These are phyloP conservation scores for Lentinus brumalis DNA, from an alignment of 768 basidiomycete genomes.

Conservation along the genomic window DNA sequence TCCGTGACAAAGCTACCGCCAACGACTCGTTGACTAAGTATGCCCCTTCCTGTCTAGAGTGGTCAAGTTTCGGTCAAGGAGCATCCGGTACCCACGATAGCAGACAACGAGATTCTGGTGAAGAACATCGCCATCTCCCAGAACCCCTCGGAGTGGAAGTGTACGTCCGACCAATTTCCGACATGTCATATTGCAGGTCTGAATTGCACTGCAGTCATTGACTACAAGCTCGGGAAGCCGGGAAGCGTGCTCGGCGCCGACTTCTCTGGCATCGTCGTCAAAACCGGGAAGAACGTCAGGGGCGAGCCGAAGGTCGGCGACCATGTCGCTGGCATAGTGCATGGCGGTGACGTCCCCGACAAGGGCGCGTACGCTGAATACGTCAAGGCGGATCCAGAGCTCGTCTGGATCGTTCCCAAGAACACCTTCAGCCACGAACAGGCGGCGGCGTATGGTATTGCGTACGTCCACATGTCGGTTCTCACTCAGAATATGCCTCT, in stretches of 20 bases:
- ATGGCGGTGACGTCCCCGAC: conserved; percentile 24
- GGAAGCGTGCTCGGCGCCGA: conserved; percentile 11
- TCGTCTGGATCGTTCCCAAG: conserved; percentile 26
- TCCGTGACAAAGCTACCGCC: too few species aligned
- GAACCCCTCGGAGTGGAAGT: conserved; percentile 31
- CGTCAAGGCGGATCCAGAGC: conserved; percentile 23
- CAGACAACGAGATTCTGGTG: conserved; percentile 29
- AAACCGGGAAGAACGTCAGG: conserved; percentile 17
- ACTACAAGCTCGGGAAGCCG: not conserved
- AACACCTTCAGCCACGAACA: conserved; percentile 23
- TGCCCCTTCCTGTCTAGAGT: conserved; percentile 1
- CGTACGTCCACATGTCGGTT: not conserved
- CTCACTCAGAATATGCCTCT: not conserved
- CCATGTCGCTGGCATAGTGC: conserved; percentile 29
- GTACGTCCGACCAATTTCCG: conserved; percentile 10
- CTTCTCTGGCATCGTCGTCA: conserved; percentile 10
- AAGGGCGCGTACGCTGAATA: conserved; percentile 34
- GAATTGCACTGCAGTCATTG: not conserved
- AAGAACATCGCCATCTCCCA: conserved; percentile 27
- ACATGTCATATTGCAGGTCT: not conserved
- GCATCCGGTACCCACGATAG: conserved; percentile 24
- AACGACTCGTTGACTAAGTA: too few species aligned
- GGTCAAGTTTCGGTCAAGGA: conserved; percentile 20
- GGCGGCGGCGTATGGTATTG: conserved; percentile 19
- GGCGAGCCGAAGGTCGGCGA: conserved; percentile 23